Base-by-base conservation (phyloP, 495 filamentous ascomycete genomes). In the Penicillium angulare region DNA sequence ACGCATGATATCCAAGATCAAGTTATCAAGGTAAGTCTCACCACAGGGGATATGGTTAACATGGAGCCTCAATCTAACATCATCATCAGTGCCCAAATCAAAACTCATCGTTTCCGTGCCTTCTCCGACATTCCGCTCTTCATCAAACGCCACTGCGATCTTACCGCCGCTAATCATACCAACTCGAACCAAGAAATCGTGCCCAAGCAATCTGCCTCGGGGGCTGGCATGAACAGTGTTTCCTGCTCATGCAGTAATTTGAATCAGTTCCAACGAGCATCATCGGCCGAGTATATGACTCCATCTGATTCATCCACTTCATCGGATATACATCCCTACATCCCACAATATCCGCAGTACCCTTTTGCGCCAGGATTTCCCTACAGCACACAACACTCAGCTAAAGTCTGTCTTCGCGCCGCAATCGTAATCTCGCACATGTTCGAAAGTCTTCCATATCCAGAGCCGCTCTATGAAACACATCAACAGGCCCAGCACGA, bases 71-170 rank as follows among this genome's bases (percentile, higher is more conserved):
- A 22, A 22, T 6, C 18, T 3, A 41, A 15, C 24, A 12, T 7
- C 47, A 18, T 48, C 53, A 7, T 10, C 49, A 84, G 81, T 68
- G 79, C 81, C 22, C 72, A 81, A 61, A 83, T 85, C 48, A 85
- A 83, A 57, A 65, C 77, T 1, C 80, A 85, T 42, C 79, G 80
- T 13, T 83, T 81, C 53, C 68, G 74, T 55, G 81, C 81, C 27
- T 85, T 85, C 60, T 78, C 74, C 35, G 80, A 85, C 49, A 74
- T 81, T 1, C 80, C 81, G 7, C 72, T 85, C 12, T 85, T 83
- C 62, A 72, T 77, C 10, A 78, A 76, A 36, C 77, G 75, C 47
- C 80, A 83, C 38, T 85, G 80, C 56, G 81, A 83, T 52, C 64
- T 85, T 5, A 75, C 69, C 22, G 55, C 67, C 15, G 65, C 67